Conservation (phyloP, 1,284 basidiomycete genomes). For the Irpex sp. region DNA sequence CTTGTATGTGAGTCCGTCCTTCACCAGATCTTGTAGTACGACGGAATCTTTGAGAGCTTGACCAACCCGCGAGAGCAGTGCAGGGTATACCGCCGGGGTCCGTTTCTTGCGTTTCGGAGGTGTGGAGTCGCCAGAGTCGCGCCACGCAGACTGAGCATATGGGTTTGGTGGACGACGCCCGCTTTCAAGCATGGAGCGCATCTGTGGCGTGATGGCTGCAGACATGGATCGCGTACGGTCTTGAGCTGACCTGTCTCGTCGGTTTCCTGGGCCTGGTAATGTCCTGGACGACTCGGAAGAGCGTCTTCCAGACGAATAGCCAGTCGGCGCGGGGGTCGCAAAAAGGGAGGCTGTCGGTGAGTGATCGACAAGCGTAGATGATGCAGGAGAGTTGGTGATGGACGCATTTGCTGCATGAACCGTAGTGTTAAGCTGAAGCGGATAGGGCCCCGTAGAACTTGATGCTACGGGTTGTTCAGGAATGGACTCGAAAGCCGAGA, state of each 20-base stretch:
- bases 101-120: constrained; percentile 36
- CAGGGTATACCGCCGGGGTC: constrained; percentile 88
- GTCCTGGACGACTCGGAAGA: constrained; percentile 56
- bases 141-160: constrained; percentile 34
- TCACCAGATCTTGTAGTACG: constrained; percentile 74
- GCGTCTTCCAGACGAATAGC: constrained; percentile 33
- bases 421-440: constrained; percentile 46
- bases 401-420: constrained; percentile 33
- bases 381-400: constrained; percentile 49
- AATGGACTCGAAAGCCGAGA: constrained; percentile 21
- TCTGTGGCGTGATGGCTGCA: constrained; percentile 43
- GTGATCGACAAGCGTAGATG: constrained; percentile 48
- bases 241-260: constrained; percentile 54
- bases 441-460: constrained; percentile 36
- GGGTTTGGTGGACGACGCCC: constrained; percentile 28
- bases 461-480: constrained; percentile 20
- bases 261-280: constrained; percentile 39
- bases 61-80: constrained; percentile 90
- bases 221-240: constrained; percentile 78
- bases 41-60: constrained; percentile 90
- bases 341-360: constrained; percentile 24
- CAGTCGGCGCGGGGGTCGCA: constrained; percentile 13
- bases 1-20: constrained; percentile 95
- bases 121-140: constrained; percentile 43
- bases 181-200: constrained; percentile 27